Base-by-base conservation (phyloP, 306 rosid species). In the Lupinus albus region DNA sequence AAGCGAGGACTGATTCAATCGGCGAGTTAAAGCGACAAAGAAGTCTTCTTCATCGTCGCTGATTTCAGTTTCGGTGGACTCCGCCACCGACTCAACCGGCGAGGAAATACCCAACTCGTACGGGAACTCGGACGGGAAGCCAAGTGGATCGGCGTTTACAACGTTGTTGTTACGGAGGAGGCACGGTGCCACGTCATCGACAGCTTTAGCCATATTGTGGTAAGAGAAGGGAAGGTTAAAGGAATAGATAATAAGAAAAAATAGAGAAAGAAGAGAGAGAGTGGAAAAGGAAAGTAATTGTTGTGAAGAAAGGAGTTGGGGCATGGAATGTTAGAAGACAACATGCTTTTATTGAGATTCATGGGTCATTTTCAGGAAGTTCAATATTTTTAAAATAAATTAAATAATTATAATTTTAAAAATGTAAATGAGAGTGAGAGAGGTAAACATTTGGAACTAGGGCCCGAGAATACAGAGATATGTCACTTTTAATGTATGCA, bases 271-370 rank as follows among this genome's bases (percentile, higher is more conserved):
- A 15, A 0, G 62, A 39, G 60, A 30, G 2, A 4, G 57, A 1
- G 44, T 5, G 21, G 38, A 33, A 6, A 33, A 6, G 7, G 50
- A 12, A 12, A 13, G 63, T 11, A 57, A 6, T 13, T 7, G 63
- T 18, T 7, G 63, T 18, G 30, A 44, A 64, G 71, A 4, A 6
- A 58, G 18, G 53, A 33, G 80, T 51, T 62, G 76, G 63, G 42
- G 64, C 54, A 76, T 46, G 67, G 88, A 82, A 81, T 81, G 89
- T 77, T 46, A 9, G 81, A 82, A 73, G 85, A 90, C 88, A 84
- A 68, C 71, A 63, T 77, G 85, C 82, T 81, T 88, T 86, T 83
- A 86, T 91, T 86, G 82, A 84, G 91, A 91, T 91, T 81, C 78
- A 84, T 71, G 84, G 88, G 74, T 76, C 54, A 73, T 68, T 58